Base-by-base conservation (phyloP, 192 early-diverging fungal species). In the Diversispora eburnea region DNA sequence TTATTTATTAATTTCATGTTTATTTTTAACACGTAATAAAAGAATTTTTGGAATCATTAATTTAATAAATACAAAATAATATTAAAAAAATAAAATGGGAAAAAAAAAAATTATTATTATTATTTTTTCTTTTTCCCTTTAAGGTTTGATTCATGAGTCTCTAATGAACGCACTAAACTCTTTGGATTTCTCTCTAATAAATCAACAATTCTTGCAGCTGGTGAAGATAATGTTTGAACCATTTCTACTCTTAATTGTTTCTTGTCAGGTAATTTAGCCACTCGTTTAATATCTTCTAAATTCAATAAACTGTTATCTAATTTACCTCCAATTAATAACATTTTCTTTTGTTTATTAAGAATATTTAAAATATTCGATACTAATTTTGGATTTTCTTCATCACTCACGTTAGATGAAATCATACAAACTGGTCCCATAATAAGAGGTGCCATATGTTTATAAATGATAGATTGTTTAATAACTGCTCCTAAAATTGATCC, bases 251-350 rank as follows among this genome's bases (percentile, higher is more conserved):
- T 73, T 45, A 86, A 46, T 8, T 77, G 75, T 48, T 85, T 73
- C 47, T 83, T 69, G 8, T 79, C 79, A 58, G 86, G 85, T 75
- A 88, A 81, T 19, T 82, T 75, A 10, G 81, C 71, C 15, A 86
- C 75, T 72, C 80, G 77, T 59, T 78, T 73, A 54, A 86, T 79
- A 62, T 81, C 85, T 7, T 79, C 77, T 12, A 82, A 77, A 42
- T 80, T 85, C n/a, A 88, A 77, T 56, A 88, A 71, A 8, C 77
- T 49, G 64, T 78, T 78, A 45, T 88, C 86, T 13, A 88, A 63
- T 75, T 83, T 86, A 60, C 86, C 86, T 48, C 86, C 86, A 59
- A 88, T 67, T 25, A 88, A 59, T 10, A 86, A 56, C 59, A 88
- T 73, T 75, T 88, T 88, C 48, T 81, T 81, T 66, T 88, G 75